A percentile compares a stretch with the other conserved stretches of the same genome.
Conservation (phyloP, 805 yeast species). For the Kazachstania africana region DNA sequence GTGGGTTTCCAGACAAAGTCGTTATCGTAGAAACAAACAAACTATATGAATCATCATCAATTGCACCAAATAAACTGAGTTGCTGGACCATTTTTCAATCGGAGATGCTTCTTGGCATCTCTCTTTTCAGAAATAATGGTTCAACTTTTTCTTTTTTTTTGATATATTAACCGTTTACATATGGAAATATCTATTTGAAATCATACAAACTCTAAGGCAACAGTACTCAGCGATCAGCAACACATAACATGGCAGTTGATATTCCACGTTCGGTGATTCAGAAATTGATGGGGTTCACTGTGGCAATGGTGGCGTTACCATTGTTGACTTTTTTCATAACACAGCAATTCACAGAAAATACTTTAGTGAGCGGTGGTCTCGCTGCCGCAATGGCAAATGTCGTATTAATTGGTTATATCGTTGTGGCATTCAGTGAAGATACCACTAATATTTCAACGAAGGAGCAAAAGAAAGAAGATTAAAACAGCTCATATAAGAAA, state of each 20-base stretch:
- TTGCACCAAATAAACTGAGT: constrained; percentile 18
- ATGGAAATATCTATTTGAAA: too few relatives aligned
- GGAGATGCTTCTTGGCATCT: background rate
- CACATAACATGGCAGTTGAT: constrained; percentile 33
- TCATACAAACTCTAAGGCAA: too few relatives aligned
- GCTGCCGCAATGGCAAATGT: constrained; percentile 68
- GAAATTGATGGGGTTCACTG: constrained; percentile 64
- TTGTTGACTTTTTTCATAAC: constrained; percentile 47
- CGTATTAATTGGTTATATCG: constrained; percentile 60
- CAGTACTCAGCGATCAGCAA: too few relatives aligned
- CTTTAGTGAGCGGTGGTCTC: constrained; percentile 65
- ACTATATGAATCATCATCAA: constrained; percentile 21
- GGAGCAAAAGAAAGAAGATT: constrained; percentile 30
- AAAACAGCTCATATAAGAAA: background rate
- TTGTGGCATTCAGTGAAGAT: constrained; percentile 66
- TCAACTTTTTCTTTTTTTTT: too few relatives aligned
- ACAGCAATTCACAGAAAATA: constrained; percentile 35
- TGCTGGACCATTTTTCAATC: constrained; percentile 22
- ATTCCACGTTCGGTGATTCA: constrained; percentile 42
- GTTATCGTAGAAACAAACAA: constrained; percentile 20
- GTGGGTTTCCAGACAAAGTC: constrained; percentile 21
- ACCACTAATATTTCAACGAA: constrained; percentile 25
- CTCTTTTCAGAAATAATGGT: background rate
- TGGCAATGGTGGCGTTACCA: constrained; percentile 64
- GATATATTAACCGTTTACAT: too few relatives aligned